These are phyloP conservation scores for Citrus inodora DNA, from an alignment of 345 rosid genomes.

Conservation along the genomic window DNA sequence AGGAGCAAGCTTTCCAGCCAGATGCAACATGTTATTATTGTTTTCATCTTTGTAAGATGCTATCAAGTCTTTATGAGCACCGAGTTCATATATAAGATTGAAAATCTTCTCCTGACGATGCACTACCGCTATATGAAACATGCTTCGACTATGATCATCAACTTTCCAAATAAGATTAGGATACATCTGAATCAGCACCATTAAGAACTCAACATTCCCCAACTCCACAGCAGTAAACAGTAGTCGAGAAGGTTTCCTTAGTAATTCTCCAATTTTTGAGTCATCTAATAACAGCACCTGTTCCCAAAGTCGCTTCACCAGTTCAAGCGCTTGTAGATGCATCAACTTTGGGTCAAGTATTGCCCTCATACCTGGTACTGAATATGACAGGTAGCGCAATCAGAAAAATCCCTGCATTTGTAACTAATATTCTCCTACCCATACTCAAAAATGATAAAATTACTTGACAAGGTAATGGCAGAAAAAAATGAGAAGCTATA, in stretches of 20 bases:
- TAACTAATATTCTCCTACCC: background rate
- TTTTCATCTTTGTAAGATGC: slow-evolving; percentile 24
- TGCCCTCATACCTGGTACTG: slow-evolving; percentile 33
- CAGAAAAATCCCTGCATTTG: background rate
- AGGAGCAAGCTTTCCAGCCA: slow-evolving; percentile 29
- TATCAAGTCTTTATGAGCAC: slow-evolving; percentile 29
- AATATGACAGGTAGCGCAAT: background rate
- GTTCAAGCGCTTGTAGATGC: slow-evolving; percentile 28
- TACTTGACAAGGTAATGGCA: background rate
- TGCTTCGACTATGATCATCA: slow-evolving; percentile 25
- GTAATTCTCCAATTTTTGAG: slow-evolving; percentile 19
- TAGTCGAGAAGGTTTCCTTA: slow-evolving; percentile 21
- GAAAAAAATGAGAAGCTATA: background rate
- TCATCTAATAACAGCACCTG: slow-evolving; percentile 32
- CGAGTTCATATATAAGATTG: slow-evolving; percentile 22
- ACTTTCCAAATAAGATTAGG: slow-evolving; percentile 37
- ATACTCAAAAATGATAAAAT: slow-evolving; percentile 14
- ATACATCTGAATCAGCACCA: slow-evolving; percentile 14
- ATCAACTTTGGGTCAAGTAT: slow-evolving; percentile 16
- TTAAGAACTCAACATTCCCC: slow-evolving; percentile 37
- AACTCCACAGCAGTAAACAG: slow-evolving; percentile 36
- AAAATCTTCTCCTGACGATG: slow-evolving; percentile 33
- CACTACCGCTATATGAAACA: slow-evolving; percentile 32
- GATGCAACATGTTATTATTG: slow-evolving; percentile 32
- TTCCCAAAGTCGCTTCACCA: slow-evolving; percentile 32